A percentile compares a stretch with the other conserved stretches of the same genome.
phyloP scores from a whole-genome alignment of 257 asterid genomes.

The Orobanche coerulescens region DNA sequence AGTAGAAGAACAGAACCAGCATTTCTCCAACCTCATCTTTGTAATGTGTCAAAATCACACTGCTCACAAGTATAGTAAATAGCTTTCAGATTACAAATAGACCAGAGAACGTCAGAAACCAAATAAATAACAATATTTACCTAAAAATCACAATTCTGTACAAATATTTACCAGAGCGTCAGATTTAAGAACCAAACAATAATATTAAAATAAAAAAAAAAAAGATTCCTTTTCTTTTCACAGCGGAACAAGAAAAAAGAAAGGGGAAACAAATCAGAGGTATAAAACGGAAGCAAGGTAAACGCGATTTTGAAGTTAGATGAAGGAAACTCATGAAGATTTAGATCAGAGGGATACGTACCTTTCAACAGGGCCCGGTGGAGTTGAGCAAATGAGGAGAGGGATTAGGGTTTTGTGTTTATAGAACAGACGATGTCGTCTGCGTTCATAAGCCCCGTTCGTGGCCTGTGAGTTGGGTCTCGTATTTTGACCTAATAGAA shows the following conservation, averaged over 20 bases:
- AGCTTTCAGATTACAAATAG: not conserved
- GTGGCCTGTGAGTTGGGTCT: no score
- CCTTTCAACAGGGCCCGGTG: not conserved
- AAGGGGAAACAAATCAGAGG: not conserved
- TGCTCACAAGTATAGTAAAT: not conserved
- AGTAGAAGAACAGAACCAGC: constrained; percentile 91
- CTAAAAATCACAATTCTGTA: no score
- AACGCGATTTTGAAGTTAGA: not conserved
- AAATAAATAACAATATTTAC: not conserved
- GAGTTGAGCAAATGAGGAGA: not conserved
- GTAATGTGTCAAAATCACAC: constrained; percentile 7
- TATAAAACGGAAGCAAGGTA: not conserved
- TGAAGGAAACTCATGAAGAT: not conserved
- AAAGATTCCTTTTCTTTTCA: not conserved
- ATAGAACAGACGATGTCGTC: not conserved
- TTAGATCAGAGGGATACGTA: not conserved
- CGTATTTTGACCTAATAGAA: no score
- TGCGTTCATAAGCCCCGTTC: no score
- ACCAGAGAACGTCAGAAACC: not conserved
- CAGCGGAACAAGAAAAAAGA: not conserved
- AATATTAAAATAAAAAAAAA: not conserved
- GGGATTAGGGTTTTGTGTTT: not conserved
- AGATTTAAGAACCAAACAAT: not conserved
- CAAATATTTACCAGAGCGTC: no score
- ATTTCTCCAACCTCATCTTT: constrained; percentile 84